Base-by-base conservation (phyloP, 805 yeast species). In the Torulaspora indica region DNA sequence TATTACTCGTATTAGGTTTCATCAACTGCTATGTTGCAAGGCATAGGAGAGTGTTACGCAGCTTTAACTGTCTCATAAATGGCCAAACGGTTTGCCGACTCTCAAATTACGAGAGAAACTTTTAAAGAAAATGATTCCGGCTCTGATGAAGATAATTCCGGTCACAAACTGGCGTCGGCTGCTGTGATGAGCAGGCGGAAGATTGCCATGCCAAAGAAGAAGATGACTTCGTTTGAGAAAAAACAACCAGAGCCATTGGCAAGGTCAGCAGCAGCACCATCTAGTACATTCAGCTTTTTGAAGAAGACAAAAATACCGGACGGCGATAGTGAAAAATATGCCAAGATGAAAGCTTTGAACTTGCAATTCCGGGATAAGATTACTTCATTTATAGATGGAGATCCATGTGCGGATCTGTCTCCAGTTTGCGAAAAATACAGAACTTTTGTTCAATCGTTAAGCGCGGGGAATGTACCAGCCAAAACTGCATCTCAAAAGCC, bases 51-150 rank as follows among this genome's bases (percentile, higher is more conserved):
- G 8, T 8, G 2, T 25, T 4, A 12, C 15, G 17, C 12, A n/a
- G 9, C 10, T 29, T 38, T n/a, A 8, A 38, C 34, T 14, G 3
- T 12, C 30, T 15, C 12, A 8, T 25, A 38, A 18, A 79, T 79
- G 85, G 73, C 82, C 2, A 87, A 87, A 63, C 75, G 96, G 66
- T 67, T 73, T 43, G 88, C 89, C 15, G 76, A 71, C 40, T 64
- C 70, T 15, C 95, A 87, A 63, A 68, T 86, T 38, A 75, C 79
- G 13, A 74, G 75, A 51, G 87, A 81, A 44, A 68, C 64, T 23
- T 57, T 58, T 3, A 59, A 54, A 23, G 60, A 56, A 9, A 52
- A 54, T 28, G 65, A 60, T 3, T 61, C 60, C 5, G 65, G 61
- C 5, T 61, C 60, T 6, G 69, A 66, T 29, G 76, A 70, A 4